Evolutionary conservation across 805 yeast species (phyloP).

Genomic region (Huiozyma naganishii): DNA sequence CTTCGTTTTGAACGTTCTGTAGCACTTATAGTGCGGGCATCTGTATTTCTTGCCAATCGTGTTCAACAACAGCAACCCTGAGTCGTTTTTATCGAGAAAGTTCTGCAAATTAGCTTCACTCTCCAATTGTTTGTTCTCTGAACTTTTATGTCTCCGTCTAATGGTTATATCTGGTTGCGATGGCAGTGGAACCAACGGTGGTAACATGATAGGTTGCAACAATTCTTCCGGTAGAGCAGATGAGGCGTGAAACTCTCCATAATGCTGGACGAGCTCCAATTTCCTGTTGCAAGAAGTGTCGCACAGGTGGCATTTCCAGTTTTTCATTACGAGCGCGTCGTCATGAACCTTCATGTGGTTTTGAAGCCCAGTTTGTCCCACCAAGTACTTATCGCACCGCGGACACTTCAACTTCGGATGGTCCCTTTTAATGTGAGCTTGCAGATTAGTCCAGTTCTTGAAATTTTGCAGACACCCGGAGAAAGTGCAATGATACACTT

Average conservation of each 20-base stretch:
- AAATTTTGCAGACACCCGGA: slow-evolving; percentile 51
- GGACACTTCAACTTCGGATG: slow-evolving; percentile 63
- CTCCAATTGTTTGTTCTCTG: slow-evolving; percentile 11
- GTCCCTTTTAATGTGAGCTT: slow-evolving; percentile 54
- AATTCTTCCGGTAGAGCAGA: slow-evolving; percentile 7
- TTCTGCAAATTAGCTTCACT: slow-evolving; percentile 20
- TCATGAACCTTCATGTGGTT: slow-evolving; percentile 71
- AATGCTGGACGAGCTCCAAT: slow-evolving; percentile 47
- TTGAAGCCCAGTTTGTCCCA: slow-evolving; percentile 56
- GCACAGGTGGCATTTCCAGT: slow-evolving; percentile 62
- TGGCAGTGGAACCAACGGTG: too few species aligned
- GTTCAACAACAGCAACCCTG: slow-evolving; percentile 24
- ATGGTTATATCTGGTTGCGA: not conserved
- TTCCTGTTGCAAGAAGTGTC: slow-evolving; percentile 42
- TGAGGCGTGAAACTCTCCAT: slow-evolving; percentile 33
- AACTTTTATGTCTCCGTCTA: not conserved
- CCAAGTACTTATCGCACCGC: slow-evolving; percentile 59
- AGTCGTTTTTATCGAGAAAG: slow-evolving; percentile 9
- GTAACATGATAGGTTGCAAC: not conserved
- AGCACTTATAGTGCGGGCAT: slow-evolving; percentile 46
- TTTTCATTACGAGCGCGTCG: slow-evolving; percentile 36
- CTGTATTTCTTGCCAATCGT: slow-evolving; percentile 28
- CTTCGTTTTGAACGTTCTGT: slow-evolving; percentile 39
- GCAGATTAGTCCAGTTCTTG: slow-evolving; percentile 64
- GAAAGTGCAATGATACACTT: slow-evolving; percentile 45